These are phyloP conservation scores for Dryas octopetala DNA, from an alignment of 306 rosid genomes.

Conservation along the genomic window DNA sequence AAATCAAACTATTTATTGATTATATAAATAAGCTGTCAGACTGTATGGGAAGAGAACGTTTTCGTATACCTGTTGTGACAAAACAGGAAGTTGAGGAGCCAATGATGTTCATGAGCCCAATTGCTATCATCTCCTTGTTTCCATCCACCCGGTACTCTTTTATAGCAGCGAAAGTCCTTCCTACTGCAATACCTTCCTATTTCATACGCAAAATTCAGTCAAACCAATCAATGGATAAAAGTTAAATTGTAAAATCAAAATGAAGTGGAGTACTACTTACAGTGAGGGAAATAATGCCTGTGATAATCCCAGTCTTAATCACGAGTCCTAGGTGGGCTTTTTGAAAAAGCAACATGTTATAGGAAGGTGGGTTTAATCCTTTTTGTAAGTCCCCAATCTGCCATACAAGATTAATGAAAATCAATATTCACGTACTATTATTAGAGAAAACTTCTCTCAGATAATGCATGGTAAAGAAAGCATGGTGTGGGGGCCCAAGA, in stretches of 20 bases:
- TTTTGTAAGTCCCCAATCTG: constrained; percentile 81
- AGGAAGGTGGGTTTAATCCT: constrained; percentile 92
- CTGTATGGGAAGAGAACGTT: too few relatives aligned
- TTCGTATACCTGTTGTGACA: constrained; percentile 70
- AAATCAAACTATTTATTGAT: background rate
- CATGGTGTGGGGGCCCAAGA: background rate
- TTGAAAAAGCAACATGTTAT: constrained; percentile 63
- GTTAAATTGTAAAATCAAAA: background rate
- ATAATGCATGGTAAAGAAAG: background rate
- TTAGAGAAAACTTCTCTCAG: too few relatives aligned
- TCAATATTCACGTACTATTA: constrained; percentile 2
- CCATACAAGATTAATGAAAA: constrained; percentile 22
- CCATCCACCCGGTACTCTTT: constrained; percentile 88
- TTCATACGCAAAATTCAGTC: constrained; percentile 9
- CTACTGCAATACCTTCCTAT: constrained; percentile 99
- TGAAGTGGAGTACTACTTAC: constrained; percentile 37
- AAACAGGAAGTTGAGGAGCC: constrained; percentile 96
- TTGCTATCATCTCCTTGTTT: constrained; percentile 98
- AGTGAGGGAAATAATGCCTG: constrained; percentile 94
- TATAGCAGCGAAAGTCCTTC: constrained; percentile 89
- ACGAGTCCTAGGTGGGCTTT: constrained; percentile 56
- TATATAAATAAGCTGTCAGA: too few relatives aligned
- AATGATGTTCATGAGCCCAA: constrained; percentile 87
- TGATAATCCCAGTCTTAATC: constrained; percentile 75
- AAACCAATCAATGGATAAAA: background rate